These are phyloP conservation scores for Oryza coarctata DNA, from an alignment of 176 grass and related monocot genomes.

Conservation along the genomic window DNA sequence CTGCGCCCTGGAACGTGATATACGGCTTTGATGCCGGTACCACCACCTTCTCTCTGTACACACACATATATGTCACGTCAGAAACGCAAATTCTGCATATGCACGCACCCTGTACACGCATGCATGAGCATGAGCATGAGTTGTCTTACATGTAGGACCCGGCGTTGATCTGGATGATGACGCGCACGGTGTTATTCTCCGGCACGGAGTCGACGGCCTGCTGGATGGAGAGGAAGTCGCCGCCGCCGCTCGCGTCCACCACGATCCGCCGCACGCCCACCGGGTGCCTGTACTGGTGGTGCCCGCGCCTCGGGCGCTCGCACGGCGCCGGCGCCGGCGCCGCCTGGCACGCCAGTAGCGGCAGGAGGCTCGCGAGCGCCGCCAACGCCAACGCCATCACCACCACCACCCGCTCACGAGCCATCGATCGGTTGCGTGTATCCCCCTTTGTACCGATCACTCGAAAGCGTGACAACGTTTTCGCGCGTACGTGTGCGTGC, in stretches of 20 bases:
- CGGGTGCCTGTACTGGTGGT: constrained; percentile 52
- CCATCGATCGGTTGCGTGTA: constrained; percentile 19
- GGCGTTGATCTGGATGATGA: constrained; percentile 79
- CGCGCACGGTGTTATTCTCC: constrained; percentile 65
- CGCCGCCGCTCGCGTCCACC: constrained; percentile 79
- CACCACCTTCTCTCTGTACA: constrained; percentile 85
- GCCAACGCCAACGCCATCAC: background rate
- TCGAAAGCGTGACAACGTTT: background rate
- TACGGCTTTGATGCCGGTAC: constrained; percentile 88
- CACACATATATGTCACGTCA: background rate
- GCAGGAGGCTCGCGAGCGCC: constrained; percentile 34
- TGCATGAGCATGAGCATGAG: background rate
- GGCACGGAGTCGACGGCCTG: constrained; percentile 80
- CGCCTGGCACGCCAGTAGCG: constrained; percentile 16
- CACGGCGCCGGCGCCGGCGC: background rate
- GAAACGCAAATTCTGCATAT: background rate
- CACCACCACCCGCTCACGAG: background rate
- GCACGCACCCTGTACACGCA: background rate
- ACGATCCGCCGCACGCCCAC: constrained; percentile 54
- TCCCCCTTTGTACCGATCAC: background rate
- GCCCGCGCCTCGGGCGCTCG: constrained; percentile 14
- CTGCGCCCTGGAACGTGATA: constrained; percentile 79
- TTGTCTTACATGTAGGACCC: constrained; percentile 68
- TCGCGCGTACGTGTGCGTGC: background rate
- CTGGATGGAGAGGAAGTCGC: constrained; percentile 87